Conservation (phyloP, 495 filamentous ascomycete genomes). For the Tuber melanosporum region DNA sequence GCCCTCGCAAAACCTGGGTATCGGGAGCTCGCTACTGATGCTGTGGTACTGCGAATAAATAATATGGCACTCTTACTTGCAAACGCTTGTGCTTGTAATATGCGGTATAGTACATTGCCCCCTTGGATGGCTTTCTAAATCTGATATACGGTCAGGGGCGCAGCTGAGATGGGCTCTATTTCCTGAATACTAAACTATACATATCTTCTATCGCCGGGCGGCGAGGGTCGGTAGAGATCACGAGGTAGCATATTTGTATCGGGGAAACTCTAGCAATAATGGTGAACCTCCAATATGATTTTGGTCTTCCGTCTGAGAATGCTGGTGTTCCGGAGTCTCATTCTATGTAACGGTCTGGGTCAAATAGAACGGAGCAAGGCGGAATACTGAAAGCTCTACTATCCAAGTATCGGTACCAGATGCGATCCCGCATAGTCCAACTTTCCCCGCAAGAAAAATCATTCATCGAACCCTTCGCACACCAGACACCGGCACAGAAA, state of each 20-base stretch:
- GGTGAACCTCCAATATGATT: neutral
- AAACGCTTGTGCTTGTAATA: too few species aligned
- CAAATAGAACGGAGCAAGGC: too few species aligned
- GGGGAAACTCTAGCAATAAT: neutral
- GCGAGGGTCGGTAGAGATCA: neutral
- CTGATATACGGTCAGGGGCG: neutral
- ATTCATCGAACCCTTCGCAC: constrained; percentile 25
- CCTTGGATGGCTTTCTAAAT: neutral
- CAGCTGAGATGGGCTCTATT: neutral
- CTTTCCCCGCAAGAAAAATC: neutral
- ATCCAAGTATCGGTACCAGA: neutral
- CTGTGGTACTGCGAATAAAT: too few species aligned
- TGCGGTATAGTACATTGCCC: too few species aligned
- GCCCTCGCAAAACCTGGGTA: too few species aligned
- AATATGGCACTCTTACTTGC: too few species aligned
- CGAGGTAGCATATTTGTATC: neutral
- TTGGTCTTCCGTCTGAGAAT: neutral
- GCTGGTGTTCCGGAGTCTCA: neutral
- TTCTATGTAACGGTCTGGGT: neutral
- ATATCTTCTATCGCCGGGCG: neutral
- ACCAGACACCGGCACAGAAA: constrained; percentile 30
- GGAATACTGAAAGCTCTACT: neutral
- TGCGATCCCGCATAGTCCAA: neutral
- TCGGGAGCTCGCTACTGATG: too few species aligned
- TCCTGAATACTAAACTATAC: accelerated